Percentiles rank a stretch among this genome's conserved stretches.
Evolutionary conservation across 164 flowering plant genomes (phyloP).

Genomic region (Piper longum): DNA sequence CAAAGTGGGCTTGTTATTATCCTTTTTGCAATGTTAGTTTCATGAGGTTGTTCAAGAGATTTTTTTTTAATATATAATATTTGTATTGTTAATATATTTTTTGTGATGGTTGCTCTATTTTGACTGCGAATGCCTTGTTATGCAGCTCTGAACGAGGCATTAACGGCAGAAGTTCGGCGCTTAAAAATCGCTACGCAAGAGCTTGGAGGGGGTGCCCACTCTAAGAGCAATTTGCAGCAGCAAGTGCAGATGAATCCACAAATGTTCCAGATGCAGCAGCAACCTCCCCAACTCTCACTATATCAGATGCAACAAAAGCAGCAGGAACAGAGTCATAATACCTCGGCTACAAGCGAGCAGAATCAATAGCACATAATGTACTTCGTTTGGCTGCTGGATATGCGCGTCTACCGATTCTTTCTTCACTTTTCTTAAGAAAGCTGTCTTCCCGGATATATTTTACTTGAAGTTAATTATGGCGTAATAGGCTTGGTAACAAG

Average conservation of each 20-base stretch:
- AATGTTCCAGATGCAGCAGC: conserved; percentile 24
- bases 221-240: conserved; percentile 7
- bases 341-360: conserved; percentile 4
- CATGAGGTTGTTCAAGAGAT: no score
- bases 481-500: neutral
- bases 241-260: conserved; percentile 19
- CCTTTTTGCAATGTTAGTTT: no score
- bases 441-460: neutral
- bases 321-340: neutral
- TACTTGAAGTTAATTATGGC: neutral
- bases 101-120: neutral
- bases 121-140: neutral
- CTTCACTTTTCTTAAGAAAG: neutral
- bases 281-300: conserved; percentile 18
- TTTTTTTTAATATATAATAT: no score
- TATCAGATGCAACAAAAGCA: conserved; percentile 17
- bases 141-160: conserved; percentile 47
- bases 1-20: no score
- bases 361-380: conserved; percentile 4
- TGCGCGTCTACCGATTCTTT: neutral
- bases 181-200: conserved; percentile 33
- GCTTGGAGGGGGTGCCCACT: conserved; percentile 16
- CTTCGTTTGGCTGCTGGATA: neutral
- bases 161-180: conserved; percentile 46
- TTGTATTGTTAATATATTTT: no score